Percentiles rank a stretch among this genome's conserved stretches.
These are phyloP conservation scores for Cutaneotrichosporon sp. DNA, from an alignment of 1,284 basidiomycete genomes.

Conservation along the genomic window DNA sequence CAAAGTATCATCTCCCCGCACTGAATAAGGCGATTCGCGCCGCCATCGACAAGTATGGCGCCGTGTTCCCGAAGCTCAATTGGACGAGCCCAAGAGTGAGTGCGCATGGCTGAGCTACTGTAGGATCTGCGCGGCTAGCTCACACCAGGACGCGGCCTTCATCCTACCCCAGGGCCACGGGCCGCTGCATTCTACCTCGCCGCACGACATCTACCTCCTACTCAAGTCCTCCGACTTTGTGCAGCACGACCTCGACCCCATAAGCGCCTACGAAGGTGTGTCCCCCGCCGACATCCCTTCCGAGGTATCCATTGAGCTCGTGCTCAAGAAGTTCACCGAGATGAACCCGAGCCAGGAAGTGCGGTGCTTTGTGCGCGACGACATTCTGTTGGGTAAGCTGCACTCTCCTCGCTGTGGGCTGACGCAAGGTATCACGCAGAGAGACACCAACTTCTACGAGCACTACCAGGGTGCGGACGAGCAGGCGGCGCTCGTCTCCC, in stretches of 20 bases:
- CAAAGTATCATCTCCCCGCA: constrained; percentile 62
- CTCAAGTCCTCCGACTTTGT: constrained; percentile 92
- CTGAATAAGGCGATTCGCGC: constrained; percentile 71
- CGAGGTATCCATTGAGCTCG: constrained; percentile 67
- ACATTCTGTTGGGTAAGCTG: constrained; percentile 11
- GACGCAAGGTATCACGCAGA: constrained; percentile 72
- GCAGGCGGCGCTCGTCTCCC: constrained; percentile 59
- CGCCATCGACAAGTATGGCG: constrained; percentile 65
- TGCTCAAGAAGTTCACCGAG: constrained; percentile 86
- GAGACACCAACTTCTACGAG: constrained; percentile 88
- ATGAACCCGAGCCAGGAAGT: constrained; percentile 80
- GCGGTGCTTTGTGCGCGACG: constrained; percentile 74
- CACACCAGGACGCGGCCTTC: constrained; percentile 80
- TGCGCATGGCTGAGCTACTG: constrained; percentile 9
- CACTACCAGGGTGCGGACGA: constrained; percentile 69
- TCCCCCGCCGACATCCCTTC: constrained; percentile 11
- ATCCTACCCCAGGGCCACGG: constrained; percentile 73
- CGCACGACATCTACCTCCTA: constrained; percentile 86
- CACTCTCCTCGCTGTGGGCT: not conserved
- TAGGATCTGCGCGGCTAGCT: not conserved
- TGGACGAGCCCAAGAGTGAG: constrained; percentile 83
- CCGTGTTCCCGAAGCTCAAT: constrained; percentile 93
- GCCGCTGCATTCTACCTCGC: constrained; percentile 79
- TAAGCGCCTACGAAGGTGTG: constrained; percentile 50
- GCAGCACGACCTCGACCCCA: constrained; percentile 69